A percentile compares a stretch with the other conserved stretches of the same genome.
Evolutionary conservation across 2,329 filamentous ascomycete genomes (phyloP).

Genomic region (Didymella sp.): DNA sequence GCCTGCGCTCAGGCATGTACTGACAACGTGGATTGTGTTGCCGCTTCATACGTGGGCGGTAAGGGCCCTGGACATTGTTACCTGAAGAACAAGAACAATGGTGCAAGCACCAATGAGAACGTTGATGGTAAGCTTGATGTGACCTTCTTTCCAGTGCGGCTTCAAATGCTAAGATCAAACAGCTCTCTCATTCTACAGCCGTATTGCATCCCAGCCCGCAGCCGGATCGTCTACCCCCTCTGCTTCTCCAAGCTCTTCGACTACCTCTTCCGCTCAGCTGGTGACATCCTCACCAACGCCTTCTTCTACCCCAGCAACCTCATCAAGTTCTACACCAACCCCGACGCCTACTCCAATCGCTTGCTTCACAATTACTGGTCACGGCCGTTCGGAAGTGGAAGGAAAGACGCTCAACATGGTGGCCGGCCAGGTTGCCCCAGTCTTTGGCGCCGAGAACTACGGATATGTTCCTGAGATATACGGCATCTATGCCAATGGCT

Average conservation of each 20-base stretch:
- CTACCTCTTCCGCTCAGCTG: too few species aligned
- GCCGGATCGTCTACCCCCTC: too few species aligned
- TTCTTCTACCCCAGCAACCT: too few species aligned
- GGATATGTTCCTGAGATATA: background rate
- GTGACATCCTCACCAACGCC: too few species aligned
- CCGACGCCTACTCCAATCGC: background rate
- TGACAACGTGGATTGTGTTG: background rate
- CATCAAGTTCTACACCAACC: background rate
- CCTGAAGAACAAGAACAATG: background rate
- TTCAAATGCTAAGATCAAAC: too few species aligned
- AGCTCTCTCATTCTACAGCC: background rate
- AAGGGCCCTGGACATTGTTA: background rate
- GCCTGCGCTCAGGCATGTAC: background rate
- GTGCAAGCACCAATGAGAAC: background rate
- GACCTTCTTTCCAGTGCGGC: too few species aligned
- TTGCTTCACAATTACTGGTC: background rate
- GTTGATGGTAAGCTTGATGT: background rate
- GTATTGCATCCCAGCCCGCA: too few species aligned
- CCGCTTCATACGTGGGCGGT: background rate
- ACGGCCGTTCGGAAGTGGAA: background rate
- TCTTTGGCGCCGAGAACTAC: too few species aligned
- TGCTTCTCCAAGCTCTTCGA: too few species aligned
- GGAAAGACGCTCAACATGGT: background rate
- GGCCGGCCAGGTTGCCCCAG: too few species aligned
- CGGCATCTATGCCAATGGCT: background rate